Evolutionary conservation across 345 rosid species (phyloP).

Genomic region (Physaria fendleri): DNA sequence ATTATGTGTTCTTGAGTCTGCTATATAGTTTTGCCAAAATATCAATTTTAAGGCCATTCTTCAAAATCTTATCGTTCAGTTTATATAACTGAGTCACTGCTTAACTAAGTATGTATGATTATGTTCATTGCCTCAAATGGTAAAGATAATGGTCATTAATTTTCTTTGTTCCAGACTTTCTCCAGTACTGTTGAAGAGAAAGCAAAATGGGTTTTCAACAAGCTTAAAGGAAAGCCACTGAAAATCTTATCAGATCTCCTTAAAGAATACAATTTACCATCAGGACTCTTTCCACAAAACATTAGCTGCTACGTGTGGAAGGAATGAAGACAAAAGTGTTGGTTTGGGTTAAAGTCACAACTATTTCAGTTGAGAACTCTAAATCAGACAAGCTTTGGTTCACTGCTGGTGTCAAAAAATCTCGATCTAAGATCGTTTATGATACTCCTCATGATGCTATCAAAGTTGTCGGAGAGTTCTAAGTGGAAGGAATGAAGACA

Average conservation of each 20-base stretch:
- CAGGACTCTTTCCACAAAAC: conserved; percentile 89
- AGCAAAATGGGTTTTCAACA: conserved; percentile 96
- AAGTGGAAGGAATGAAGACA: conserved; percentile 94
- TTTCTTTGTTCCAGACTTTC: conserved; percentile 46
- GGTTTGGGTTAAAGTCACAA: conserved; percentile 87
- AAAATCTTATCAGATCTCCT: conserved; percentile 84
- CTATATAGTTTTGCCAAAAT: background rate
- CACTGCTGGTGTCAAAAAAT: conserved; percentile 87
- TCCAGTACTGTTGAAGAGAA: conserved; percentile 93
- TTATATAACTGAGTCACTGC: background rate
- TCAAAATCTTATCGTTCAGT: background rate
- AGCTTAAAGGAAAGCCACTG: conserved; percentile 81
- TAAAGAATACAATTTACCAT: conserved; percentile 79
- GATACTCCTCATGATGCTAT: conserved; percentile 52
- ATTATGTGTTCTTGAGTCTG: background rate
- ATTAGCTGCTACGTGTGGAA: conserved; percentile 78
- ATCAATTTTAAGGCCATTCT: background rate
- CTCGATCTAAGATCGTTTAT: conserved; percentile 64
- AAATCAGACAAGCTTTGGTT: conserved; percentile 95
- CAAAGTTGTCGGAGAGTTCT: conserved; percentile 72
- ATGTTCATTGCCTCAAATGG: background rate
- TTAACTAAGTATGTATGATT: background rate
- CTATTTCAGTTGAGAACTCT: conserved; percentile 56
- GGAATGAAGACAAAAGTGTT: conserved; percentile 96
- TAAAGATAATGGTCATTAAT: background rate